phyloP scores from a whole-genome alignment of 1,139 yeast genomes.

The Kodamaea alishanica region DNA sequence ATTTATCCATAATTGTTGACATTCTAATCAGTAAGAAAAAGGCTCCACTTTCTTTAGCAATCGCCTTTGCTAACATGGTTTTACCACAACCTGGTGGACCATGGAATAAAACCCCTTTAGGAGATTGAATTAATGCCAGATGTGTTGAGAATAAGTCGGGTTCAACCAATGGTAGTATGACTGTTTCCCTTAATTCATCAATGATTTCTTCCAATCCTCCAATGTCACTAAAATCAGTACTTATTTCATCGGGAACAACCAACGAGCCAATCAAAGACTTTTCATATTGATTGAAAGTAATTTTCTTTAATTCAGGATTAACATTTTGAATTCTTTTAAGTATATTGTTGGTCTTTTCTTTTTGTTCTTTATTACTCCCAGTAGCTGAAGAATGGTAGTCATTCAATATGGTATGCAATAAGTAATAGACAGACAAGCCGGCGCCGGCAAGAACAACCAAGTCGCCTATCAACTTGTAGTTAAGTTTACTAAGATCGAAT shows the following conservation, averaged over 20 bases:
- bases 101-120: slow-evolving; percentile 87
- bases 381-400: slow-evolving; percentile 52
- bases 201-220: slow-evolving; percentile 85
- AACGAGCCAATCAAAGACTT: slow-evolving; percentile 70
- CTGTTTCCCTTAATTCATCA: slow-evolving; percentile 83
- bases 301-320: slow-evolving; percentile 55
- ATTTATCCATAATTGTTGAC: slow-evolving; percentile 95
- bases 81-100: slow-evolving; percentile 99
- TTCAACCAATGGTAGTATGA: slow-evolving; percentile 78
- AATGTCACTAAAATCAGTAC: slow-evolving; percentile 69
- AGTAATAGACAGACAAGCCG: slow-evolving; percentile 73
- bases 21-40: slow-evolving; percentile 86
- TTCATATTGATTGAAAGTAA: slow-evolving; percentile 73
- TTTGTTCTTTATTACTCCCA: slow-evolving; percentile 55
- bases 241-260: slow-evolving; percentile 79
- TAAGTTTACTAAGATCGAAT: slow-evolving; percentile 39
- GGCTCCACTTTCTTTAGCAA: slow-evolving; percentile 90
- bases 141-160: slow-evolving; percentile 64
- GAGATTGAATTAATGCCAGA: slow-evolving; percentile 72
- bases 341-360: slow-evolving; percentile 63
- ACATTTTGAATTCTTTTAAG: slow-evolving; percentile 54
- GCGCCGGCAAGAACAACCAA: slow-evolving; percentile 76
- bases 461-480: slow-evolving; percentile 57
- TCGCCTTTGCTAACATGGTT: slow-evolving; percentile 94
- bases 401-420: slow-evolving; percentile 55